phyloP scores from a whole-genome alignment of 331 rosid species.

The Dryas integrifolia region DNA sequence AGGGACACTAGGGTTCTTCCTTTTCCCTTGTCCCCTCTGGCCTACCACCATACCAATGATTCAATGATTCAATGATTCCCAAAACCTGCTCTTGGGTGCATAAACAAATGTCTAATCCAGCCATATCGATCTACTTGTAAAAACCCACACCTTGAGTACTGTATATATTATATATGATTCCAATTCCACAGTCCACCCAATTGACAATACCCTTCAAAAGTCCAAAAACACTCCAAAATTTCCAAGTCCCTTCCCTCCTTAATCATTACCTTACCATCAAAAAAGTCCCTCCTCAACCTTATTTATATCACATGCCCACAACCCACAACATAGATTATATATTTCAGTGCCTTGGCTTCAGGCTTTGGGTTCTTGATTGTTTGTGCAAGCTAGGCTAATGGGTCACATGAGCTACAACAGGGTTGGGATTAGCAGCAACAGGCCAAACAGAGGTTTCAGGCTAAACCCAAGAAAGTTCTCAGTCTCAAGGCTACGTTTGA shows the following conservation, averaged over 20 bases:
- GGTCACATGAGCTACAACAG: slow-evolving; percentile 43
- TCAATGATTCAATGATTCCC: slow-evolving; percentile 23
- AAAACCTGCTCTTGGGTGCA: too few species aligned
- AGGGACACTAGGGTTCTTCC: slow-evolving; percentile 14
- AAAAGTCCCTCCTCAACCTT: slow-evolving; percentile 45
- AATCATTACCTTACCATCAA: slow-evolving; percentile 41
- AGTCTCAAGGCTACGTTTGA: slow-evolving; percentile 44
- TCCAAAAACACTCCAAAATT: slow-evolving; percentile 25
- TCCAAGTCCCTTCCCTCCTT: slow-evolving; percentile 38
- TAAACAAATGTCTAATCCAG: slow-evolving; percentile 13
- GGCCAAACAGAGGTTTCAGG: slow-evolving; percentile 45
- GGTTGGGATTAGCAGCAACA: slow-evolving; percentile 35
- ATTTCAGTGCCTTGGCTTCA: neutral
- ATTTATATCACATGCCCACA: slow-evolving; percentile 23
- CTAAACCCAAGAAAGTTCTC: slow-evolving; percentile 49
- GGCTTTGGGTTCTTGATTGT: neutral
- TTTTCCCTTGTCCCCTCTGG: slow-evolving; percentile 27
- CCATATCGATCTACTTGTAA: slow-evolving; percentile 24
- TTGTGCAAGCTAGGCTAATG: neutral
- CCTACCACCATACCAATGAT: slow-evolving; percentile 39
- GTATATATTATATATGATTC: neutral
- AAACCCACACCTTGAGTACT: neutral
- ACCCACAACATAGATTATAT: slow-evolving; percentile 12
- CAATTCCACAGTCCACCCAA: slow-evolving; percentile 24
- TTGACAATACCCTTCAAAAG: slow-evolving; percentile 38